Percentiles rank a stretch among this genome's conserved stretches.
Conservation (phyloP, 2,329 filamentous ascomycete genomes). For the Sarocladium strictum region DNA sequence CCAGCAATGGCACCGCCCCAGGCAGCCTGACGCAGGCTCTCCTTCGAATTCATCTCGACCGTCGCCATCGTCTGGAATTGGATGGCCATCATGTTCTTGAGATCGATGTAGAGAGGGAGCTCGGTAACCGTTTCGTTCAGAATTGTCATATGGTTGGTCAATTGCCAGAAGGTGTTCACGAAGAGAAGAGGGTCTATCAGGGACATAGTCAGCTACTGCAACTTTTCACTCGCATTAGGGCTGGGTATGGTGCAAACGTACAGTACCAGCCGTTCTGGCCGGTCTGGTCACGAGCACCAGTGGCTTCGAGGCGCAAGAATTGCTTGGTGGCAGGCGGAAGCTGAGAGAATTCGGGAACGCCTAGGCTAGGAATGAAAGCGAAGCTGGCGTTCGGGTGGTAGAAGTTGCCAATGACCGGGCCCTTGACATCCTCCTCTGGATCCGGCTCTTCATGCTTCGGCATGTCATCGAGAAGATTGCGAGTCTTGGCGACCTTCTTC, state of each 20-base stretch:
- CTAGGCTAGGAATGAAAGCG: slow-evolving; percentile 76
- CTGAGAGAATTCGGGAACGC: slow-evolving; percentile 58
- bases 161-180: slow-evolving; percentile 95
- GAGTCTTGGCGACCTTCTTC: slow-evolving; percentile 83
- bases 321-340: slow-evolving; percentile 70
- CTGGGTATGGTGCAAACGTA: slow-evolving; percentile 23
- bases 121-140: slow-evolving; percentile 84
- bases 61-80: slow-evolving; percentile 82
- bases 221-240: background rate
- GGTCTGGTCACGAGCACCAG: slow-evolving; percentile 72
- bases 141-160: slow-evolving; percentile 83
- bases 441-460: slow-evolving; percentile 34
- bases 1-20: slow-evolving; percentile 65
- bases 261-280: slow-evolving; percentile 91
- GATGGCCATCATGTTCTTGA: slow-evolving; percentile 80
- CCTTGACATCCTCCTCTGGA: slow-evolving; percentile 46
- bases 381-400: slow-evolving; percentile 95
- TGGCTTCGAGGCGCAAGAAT: slow-evolving; percentile 73
- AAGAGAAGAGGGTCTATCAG: slow-evolving; percentile 69
- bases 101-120: slow-evolving; percentile 74
- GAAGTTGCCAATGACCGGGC: slow-evolving; percentile 73
- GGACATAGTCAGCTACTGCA: background rate
- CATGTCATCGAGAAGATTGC: slow-evolving; percentile 68
- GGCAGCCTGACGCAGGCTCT: slow-evolving; percentile 72
- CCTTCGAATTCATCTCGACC: slow-evolving; percentile 82